Percentiles rank a stretch among this genome's conserved stretches.
Evolutionary conservation across 2,329 filamentous ascomycete genomes (phyloP).

Genomic region (Claviceps maximensis): DNA sequence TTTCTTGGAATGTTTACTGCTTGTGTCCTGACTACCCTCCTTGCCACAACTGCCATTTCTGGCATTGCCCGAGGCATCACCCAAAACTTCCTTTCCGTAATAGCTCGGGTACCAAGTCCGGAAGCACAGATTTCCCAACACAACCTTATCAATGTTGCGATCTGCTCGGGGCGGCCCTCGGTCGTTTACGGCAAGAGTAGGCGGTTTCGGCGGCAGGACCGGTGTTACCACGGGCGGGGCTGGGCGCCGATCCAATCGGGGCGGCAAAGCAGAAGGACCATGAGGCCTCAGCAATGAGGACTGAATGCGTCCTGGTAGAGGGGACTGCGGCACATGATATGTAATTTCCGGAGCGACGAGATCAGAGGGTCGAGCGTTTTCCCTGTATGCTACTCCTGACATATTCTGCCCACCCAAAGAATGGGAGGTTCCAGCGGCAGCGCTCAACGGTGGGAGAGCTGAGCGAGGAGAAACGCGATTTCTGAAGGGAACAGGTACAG

Average conservation of each 20-base stretch:
- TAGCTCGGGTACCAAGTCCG: conserved; percentile 88
- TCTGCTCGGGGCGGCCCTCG: conserved; percentile 33
- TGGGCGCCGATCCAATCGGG: conserved; percentile 16
- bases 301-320: conserved; percentile 12
- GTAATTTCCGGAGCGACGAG: conserved; percentile 28
- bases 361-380: conserved; percentile 19
- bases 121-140: conserved; percentile 73
- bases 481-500: not conserved
- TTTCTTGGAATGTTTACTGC: conserved; percentile 18
- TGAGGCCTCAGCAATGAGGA: conserved; percentile 22
- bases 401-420: conserved; percentile 1
- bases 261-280: conserved; percentile 19
- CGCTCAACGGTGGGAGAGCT: not conserved
- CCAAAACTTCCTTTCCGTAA: conserved; percentile 60
- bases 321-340: conserved; percentile 25
- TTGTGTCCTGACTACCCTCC: conserved; percentile 16
- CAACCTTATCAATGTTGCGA: conserved; percentile 76
- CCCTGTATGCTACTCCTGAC: conserved; percentile 8
- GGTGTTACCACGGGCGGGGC: conserved; percentile 18
- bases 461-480: conserved; percentile 2
- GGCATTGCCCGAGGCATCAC: conserved; percentile 27
- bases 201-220: conserved; percentile 23
- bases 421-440: not conserved
- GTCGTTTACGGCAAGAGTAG: conserved; percentile 13
- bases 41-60: conserved; percentile 14